A percentile compares a stretch with the other conserved stretches of the same genome.
phyloP scores from a whole-genome alignment of 2,329 filamentous ascomycete genomes.

The Delphinella strobiligena region DNA sequence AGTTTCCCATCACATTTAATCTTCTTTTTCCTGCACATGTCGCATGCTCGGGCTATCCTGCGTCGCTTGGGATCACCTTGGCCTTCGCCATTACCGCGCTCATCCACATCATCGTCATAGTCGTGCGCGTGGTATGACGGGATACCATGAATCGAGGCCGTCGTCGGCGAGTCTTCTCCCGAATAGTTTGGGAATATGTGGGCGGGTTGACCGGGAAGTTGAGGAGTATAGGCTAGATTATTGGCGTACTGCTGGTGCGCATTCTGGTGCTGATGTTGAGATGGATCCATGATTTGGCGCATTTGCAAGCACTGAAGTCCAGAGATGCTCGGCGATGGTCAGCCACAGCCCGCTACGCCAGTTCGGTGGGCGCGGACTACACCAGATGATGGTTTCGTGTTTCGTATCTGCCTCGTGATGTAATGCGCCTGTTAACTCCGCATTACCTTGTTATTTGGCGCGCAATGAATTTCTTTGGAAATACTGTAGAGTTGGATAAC shows the following conservation, averaged over 20 bases:
- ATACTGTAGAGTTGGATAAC: too few species aligned
- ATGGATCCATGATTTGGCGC: not conserved
- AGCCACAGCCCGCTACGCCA: too few species aligned
- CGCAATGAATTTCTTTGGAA: too few species aligned
- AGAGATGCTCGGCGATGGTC: too few species aligned
- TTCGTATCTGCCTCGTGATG: too few species aligned
- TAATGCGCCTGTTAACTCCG: too few species aligned
- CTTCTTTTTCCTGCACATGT: conserved; percentile 93
- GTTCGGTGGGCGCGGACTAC: too few species aligned
- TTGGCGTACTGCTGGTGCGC: not conserved
- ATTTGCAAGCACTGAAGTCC: not conserved
- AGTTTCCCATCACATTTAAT: conserved; percentile 97
- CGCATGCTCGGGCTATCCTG: conserved; percentile 81
- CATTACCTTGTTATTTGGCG: too few species aligned
- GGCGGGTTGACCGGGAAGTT: conserved; percentile 6
- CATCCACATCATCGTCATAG: conserved; percentile 11
- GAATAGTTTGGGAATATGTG: conserved; percentile 7
- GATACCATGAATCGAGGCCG: conserved; percentile 4
- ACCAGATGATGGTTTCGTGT: too few species aligned
- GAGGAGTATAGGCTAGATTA: not conserved
- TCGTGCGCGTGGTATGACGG: conserved; percentile 11
- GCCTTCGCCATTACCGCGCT: conserved; percentile 16
- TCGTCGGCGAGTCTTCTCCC: conserved; percentile 3
- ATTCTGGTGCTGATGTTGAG: conserved; percentile 1
- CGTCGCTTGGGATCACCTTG: conserved; percentile 66